Base-by-base conservation (phyloP, 306 rosid species). In the Pyrus communis region DNA sequence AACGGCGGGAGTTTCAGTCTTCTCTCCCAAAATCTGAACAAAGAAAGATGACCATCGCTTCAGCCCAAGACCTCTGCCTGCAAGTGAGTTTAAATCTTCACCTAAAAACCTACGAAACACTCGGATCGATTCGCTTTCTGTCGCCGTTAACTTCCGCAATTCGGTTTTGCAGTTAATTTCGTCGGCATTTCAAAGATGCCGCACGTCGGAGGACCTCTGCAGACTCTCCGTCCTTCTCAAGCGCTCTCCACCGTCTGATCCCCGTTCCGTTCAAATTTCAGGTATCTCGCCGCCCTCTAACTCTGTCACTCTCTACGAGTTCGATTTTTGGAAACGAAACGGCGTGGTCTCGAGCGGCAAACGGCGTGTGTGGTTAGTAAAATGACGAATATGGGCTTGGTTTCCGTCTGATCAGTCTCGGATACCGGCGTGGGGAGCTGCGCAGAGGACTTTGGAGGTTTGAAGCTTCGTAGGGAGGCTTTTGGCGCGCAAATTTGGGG, bases 341-440 rank as follows among this genome's bases (percentile, higher is more conserved):
- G 77, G 64, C 58, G 58, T 60, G 17, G 77, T 74, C 65, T 74
- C 40, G 10, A 28, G 66, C 2, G 35, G 21, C 9, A 23, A 25
- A 23, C 66, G 15, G 23, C 4, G 67, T 13, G 38, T 11, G 67
- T 9, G 27, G 25, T 12, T 25, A 13, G 10, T 15, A 4, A 8
- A 22, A 13, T 71, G 62, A 69, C 15, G 5, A 42, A 43, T 28
- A 2, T 46, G 4, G 12, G 33, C 11, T 25, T 71, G 63, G 46
- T 19, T 82, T 85, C 11, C 54, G 42, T 21, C 22, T 30, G 68
- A 67, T 65, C 81, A 95, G 99, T 95, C 75, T 89, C 97, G 61
- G 99, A 92, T 83, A 90, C 99, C 9, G 99, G 99, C 1, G 64
- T 85, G 40, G 96, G 97, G 72, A 88, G 92, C 88, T 73, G 87